phyloP scores from a whole-genome alignment of 805 yeast species.

The Nakazawaea holstii region DNA sequence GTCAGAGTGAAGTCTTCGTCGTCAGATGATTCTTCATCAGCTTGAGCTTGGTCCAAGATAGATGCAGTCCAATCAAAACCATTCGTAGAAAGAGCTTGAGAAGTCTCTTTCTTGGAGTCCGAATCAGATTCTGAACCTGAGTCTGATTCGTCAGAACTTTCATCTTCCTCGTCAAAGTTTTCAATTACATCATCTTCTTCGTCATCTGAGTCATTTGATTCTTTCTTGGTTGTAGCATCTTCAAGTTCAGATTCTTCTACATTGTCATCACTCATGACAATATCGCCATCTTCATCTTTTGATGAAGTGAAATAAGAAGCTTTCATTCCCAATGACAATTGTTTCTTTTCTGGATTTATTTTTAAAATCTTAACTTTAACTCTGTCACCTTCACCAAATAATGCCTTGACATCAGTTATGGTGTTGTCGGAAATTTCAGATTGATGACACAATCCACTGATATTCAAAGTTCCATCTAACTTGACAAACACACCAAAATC shows the following conservation, averaged over 20 bases:
- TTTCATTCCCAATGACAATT: constrained; percentile 86
- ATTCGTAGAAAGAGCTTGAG: constrained; percentile 67
- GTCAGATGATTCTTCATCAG: constrained; percentile 46
- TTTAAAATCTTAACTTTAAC: constrained; percentile 79
- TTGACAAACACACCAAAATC: constrained; percentile 91
- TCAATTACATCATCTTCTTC: constrained; percentile 32
- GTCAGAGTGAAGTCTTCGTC: constrained; percentile 35
- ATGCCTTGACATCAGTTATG: constrained; percentile 49
- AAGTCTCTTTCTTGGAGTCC: constrained; percentile 25
- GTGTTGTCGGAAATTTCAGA: constrained; percentile 74
- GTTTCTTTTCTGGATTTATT: constrained; percentile 60
- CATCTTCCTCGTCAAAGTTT: constrained; percentile 19
- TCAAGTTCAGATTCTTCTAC: constrained; percentile 26
- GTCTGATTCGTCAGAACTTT: constrained; percentile 20
- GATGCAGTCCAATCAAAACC: constrained; percentile 97
- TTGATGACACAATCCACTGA: constrained; percentile 85
- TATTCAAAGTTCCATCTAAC: constrained; percentile 64
- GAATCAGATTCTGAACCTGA: constrained; percentile 25
- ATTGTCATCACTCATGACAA: constrained; percentile 24
- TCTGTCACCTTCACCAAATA: constrained; percentile 85
- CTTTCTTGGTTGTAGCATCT: constrained; percentile 21
- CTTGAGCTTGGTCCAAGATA: constrained; percentile 74
- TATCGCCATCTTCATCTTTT: constrained; percentile 20
- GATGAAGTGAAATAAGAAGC: constrained; percentile 68
- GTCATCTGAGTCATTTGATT: constrained; percentile 15